Evolutionary conservation across 257 asterid genomes (phyloP).

Genomic region (Solanum tacnaense): DNA sequence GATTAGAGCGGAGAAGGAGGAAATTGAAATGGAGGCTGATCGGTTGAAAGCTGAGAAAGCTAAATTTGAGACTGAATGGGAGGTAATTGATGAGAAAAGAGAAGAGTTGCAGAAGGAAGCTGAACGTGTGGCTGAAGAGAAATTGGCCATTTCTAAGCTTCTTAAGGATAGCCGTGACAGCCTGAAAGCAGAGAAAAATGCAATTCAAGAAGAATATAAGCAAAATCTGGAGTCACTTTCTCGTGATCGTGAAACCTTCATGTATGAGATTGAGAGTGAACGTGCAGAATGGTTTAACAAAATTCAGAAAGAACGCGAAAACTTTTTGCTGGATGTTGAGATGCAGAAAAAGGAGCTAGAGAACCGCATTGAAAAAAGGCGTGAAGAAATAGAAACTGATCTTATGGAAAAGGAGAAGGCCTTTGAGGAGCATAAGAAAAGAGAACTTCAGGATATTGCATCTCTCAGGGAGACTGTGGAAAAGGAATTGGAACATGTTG

Average conservation of each 20-base stretch:
- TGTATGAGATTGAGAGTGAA: slow-evolving; percentile 59
- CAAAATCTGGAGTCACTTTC: slow-evolving; percentile 65
- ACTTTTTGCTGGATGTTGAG: slow-evolving; percentile 59
- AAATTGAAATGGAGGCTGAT: slow-evolving; percentile 71
- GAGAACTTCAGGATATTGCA: slow-evolving; percentile 49
- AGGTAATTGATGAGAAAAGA: slow-evolving; percentile 81
- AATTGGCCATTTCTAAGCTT: slow-evolving; percentile 44
- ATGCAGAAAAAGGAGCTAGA: slow-evolving; percentile 73
- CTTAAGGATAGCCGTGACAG: slow-evolving; percentile 69
- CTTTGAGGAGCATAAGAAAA: slow-evolving; percentile 64
- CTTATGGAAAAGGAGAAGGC: slow-evolving; percentile 57
- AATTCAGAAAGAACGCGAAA: slow-evolving; percentile 72
- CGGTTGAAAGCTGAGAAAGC: slow-evolving; percentile 68
- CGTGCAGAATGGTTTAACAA: slow-evolving; percentile 67
- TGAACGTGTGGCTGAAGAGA: slow-evolving; percentile 71
- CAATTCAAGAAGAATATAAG: slow-evolving; percentile 55
- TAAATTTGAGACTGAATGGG: slow-evolving; percentile 93
- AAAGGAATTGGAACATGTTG: slow-evolving; percentile 71
- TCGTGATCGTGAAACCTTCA: slow-evolving; percentile 65
- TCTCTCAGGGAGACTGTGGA: slow-evolving; percentile 47
- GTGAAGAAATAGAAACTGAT: slow-evolving; percentile 74
- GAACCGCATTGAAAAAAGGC: slow-evolving; percentile 51
- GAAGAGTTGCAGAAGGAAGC: slow-evolving; percentile 68
- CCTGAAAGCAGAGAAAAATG: slow-evolving; percentile 63
- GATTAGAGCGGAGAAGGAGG: slow-evolving; percentile 62